Base-by-base conservation (phyloP, 345 rosid genomes). In the Heritiera littoralis region DNA sequence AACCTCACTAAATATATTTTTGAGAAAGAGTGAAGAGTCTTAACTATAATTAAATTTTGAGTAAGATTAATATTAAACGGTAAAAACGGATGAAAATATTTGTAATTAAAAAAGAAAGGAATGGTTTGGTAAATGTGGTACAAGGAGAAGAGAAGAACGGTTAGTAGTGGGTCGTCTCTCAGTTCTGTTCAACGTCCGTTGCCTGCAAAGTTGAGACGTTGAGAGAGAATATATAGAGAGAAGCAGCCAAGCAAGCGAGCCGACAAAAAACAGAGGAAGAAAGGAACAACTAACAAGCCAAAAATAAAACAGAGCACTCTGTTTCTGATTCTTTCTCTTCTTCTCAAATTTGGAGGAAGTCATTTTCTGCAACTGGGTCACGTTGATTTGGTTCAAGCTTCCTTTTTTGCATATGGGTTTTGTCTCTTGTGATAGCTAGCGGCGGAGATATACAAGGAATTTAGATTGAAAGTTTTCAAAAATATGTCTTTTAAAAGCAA, bases 401-500 rank as follows among this genome's bases (percentile, higher is more conserved):
- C 81, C 55, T 70, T 74, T 67, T 60, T 55, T 45, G 10, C 60
- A 41, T 9, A 78, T 83, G 89, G 82, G 76, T 51, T 66, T 38
- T 72, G 28, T 15, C 43, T 75, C 66, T 51, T 48, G 71, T 54
- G 45, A 71, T 80, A 54, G 76, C 66, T 66, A 52, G 75, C 56
- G 66, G 74, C 28, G 75, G 81, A 54, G 76, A 51, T 61, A 56
- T 40, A 52, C 30, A 60, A 13, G 76, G 32, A 68, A 64, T 59
- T 73, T 18, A 20, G 3, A 35, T 68, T 52, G 75, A 65, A 63
- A 77, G 87, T 90, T 72, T 72, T 82, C 68, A 90, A 90, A 86
- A 89, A 32, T 61, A 93, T 91, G 97, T 83, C 93, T 77, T 76
- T 80, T 74, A 95, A 92, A 86, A 88, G 86, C 85, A 90, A 85